These are phyloP conservation scores for Ustilago trichophora DNA, from an alignment of 1,284 basidiomycete species.

Conservation along the genomic window DNA sequence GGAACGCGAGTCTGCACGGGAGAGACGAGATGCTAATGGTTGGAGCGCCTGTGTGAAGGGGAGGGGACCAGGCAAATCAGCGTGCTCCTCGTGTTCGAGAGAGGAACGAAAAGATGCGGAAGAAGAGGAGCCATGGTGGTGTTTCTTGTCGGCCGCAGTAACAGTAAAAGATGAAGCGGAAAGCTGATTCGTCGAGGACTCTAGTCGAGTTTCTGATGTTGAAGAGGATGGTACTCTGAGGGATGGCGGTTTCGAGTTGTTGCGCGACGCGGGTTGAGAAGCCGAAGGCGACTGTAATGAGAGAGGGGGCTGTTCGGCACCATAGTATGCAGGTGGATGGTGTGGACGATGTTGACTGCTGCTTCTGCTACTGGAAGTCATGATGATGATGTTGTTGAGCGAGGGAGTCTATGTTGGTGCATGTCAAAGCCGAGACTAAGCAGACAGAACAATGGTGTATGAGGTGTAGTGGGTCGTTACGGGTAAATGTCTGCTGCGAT, in stretches of 20 bases:
- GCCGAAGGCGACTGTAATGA: constrained; percentile 16
- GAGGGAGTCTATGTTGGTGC: too few species aligned
- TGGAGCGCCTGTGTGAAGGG: constrained; percentile 25
- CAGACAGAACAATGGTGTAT: too few species aligned
- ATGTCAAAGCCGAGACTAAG: constrained; percentile 21
- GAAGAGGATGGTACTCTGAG: constrained; percentile 11
- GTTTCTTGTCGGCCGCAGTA: constrained; percentile 3
- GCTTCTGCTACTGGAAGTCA: constrained; percentile 21
- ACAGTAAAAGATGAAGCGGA: constrained; percentile 8
- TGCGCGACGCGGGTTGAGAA: constrained; percentile 10
- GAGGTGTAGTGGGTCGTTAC: too few species aligned
- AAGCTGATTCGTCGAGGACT: constrained; percentile 4
- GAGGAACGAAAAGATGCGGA: constrained; percentile 16
- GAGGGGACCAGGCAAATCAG: constrained; percentile 32
- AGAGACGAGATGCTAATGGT: constrained; percentile 30
- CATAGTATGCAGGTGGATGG: constrained; percentile 30
- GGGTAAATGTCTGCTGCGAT: too few species aligned
- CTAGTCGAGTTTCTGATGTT: constrained; percentile 21
- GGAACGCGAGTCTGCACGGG: constrained; percentile 19
- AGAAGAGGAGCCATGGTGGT: neutral
- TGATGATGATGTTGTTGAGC: constrained; percentile 6
- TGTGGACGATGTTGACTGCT: constrained; percentile 35
- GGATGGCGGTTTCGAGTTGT: constrained; percentile 19
- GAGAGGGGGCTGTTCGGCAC: constrained; percentile 24
- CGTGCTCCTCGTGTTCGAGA: constrained; percentile 27